A percentile compares a stretch with the other conserved stretches of the same genome.
phyloP scores from a whole-genome alignment of 371 early-diverging fungal genomes.

The Entomophthora muscae region DNA sequence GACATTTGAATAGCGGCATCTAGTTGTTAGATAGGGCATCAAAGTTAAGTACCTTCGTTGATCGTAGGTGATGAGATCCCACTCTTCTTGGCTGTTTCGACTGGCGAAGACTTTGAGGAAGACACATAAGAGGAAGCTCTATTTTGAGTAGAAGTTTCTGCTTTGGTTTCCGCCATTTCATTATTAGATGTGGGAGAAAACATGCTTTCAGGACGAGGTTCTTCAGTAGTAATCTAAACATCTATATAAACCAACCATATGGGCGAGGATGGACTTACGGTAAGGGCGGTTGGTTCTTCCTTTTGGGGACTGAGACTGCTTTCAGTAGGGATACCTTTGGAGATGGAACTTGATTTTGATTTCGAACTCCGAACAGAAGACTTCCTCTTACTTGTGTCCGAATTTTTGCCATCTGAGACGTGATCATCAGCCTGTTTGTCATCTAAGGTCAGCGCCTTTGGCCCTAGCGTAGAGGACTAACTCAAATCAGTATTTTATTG shows the following conservation, averaged over 20 bases:
- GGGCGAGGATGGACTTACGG: no score
- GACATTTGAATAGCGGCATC: not conserved
- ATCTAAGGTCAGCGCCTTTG: not conserved
- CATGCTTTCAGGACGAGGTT: constrained; percentile 7
- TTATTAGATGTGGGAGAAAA: not conserved
- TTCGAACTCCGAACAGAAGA: not conserved
- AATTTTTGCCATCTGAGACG: not conserved
- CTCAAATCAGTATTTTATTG: not conserved
- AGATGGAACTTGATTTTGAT: not conserved
- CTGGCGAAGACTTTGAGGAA: not conserved
- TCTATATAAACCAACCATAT: no score
- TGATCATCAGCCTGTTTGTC: not conserved
- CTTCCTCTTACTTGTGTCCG: not conserved
- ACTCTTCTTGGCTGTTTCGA: not conserved
- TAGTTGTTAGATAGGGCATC: not conserved
- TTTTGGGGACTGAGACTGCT: not conserved
- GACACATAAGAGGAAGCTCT: not conserved
- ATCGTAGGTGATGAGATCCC: not conserved
- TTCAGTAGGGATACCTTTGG: not conserved
- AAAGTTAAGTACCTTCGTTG: not conserved
- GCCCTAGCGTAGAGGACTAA: not conserved
- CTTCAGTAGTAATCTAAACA: not conserved
- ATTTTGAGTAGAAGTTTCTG: not conserved
- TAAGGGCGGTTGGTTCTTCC: not conserved
- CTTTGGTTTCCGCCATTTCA: constrained; percentile 1